A percentile compares a stretch with the other conserved stretches of the same genome.
Conservation (phyloP, 2,329 filamentous ascomycete genomes). For the Nectriaceae sp. region DNA sequence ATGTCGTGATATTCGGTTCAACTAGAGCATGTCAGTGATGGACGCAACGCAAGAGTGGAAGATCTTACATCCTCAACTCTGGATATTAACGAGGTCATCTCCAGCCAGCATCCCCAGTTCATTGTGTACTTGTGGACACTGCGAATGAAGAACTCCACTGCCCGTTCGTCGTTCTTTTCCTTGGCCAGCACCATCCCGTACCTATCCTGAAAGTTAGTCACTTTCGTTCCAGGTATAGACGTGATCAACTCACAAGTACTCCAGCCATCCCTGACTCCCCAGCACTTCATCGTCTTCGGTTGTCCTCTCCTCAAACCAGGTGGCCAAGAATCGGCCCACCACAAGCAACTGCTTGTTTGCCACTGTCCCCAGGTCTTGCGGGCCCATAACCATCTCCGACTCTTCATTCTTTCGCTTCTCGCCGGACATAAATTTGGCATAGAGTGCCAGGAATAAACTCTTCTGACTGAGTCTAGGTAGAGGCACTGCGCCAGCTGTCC, state of each 20-base stretch:
- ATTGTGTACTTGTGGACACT: conserved; percentile 90
- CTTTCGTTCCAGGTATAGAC: neutral
- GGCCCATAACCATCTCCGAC: conserved; percentile 94
- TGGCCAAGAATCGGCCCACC: conserved; percentile 74
- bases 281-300: conserved; percentile 59
- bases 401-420: conserved; percentile 98
- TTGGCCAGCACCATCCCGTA: conserved; percentile 91
- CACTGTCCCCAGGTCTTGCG: conserved; percentile 82
- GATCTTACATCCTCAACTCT: conserved; percentile 75
- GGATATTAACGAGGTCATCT: conserved; percentile 79
- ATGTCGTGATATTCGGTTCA: conserved; percentile 69
- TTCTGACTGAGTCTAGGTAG: conserved; percentile 77
- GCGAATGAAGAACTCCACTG: conserved; percentile 81
- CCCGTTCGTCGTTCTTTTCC: conserved; percentile 84
- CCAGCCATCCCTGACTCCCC: conserved; percentile 86
- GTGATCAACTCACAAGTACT: conserved; percentile 62
- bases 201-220: conserved; percentile 34
- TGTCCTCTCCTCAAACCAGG: conserved; percentile 73
- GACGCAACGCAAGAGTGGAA: too few relatives aligned
- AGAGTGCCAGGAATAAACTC: conserved; percentile 87
- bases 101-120: conserved; percentile 97
- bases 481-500: conserved; percentile 23
- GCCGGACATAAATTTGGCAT: conserved; percentile 88
- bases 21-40: conserved; percentile 47
- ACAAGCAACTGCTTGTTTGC: conserved; percentile 81